A percentile compares a stretch with the other conserved stretches of the same genome.
These are phyloP conservation scores for Prunus dulcis DNA, from an alignment of 306 rosid genomes.

Conservation along the genomic window DNA sequence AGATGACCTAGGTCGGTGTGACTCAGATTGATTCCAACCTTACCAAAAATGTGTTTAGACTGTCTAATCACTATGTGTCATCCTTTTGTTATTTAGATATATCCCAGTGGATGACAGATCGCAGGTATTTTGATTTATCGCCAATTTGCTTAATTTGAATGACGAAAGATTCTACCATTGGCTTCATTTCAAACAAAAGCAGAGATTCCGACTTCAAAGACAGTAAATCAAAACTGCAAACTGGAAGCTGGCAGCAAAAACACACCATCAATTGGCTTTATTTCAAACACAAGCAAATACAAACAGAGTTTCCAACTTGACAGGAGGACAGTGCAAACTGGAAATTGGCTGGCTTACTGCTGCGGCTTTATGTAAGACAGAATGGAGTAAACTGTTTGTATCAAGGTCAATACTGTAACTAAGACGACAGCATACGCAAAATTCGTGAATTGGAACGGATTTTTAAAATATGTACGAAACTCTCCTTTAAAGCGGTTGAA, in stretches of 20 bases:
- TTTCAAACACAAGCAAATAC: too few relatives aligned
- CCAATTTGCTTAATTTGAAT: not conserved
- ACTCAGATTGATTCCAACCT: not conserved
- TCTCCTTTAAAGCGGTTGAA: rapidly evolving
- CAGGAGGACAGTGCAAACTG: not conserved
- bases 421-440: rapidly evolving
- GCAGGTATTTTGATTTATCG: constrained; percentile 22
- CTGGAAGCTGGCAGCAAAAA: too few relatives aligned
- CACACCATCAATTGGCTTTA: too few relatives aligned
- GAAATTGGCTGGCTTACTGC: not conserved
- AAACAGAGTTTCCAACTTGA: not conserved
- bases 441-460: not conserved
- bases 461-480: too few relatives aligned
- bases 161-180: too few relatives aligned
- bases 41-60: not conserved
- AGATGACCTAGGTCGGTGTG: not conserved
- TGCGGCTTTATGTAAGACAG: not conserved
- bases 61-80: not conserved
- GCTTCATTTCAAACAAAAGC: too few relatives aligned
- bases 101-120: constrained; percentile 39
- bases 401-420: not conserved
- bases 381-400: not conserved
- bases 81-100: constrained; percentile 23
- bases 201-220: too few relatives aligned
- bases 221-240: too few relatives aligned